Base-by-base conservation (phyloP, 768 basidiomycete species). In the Russula lepida region DNA sequence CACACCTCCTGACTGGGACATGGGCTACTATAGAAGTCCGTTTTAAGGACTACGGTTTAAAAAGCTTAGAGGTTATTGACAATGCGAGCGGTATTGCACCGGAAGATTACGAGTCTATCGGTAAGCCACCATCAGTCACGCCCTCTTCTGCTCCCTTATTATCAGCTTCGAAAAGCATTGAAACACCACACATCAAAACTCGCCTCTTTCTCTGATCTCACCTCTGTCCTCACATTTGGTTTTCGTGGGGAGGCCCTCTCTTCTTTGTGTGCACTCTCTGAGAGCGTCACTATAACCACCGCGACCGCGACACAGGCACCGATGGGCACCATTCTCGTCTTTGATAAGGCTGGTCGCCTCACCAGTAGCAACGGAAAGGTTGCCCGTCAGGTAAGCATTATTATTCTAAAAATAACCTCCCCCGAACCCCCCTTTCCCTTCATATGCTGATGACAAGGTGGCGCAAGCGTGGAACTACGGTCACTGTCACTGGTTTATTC, bases 141-240 rank as follows among this genome's bases (percentile, higher is more conserved):
- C 39, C 19, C 28, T 21, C 19, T 25, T 55, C 25, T 47, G 17
- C 17, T 23, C 32, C 23, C 28, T 32, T 19, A 6, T 46, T 39
- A 54, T 37, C 6, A 21, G 9, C 25, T 59, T 6, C 33, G 17
- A 50, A 25, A 21, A 95, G 95, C 84, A 1, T 75, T 95, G 60
- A 98, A 97, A 70, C 90, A 97, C 68, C 84, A 93, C 69, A 99
- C 95, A 0, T 98, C 95, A 6, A 99, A 99, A 72, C 77, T 99
- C 0, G 72, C 83, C 3, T 81, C 84, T 0, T 92, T 87, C 68
- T 74, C 81, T 4, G 90, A 93, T 69, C 81, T 98, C 3, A 75
- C 81, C 2, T 74, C 79, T 0, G 83, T 98, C 11, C 74, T 75
- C 6, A 92, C 93, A 0, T 97, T 98, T 71, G 95, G 95, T 0